phyloP scores from a whole-genome alignment of 495 filamentous ascomycete species.

The Penicillium subrubescens region DNA sequence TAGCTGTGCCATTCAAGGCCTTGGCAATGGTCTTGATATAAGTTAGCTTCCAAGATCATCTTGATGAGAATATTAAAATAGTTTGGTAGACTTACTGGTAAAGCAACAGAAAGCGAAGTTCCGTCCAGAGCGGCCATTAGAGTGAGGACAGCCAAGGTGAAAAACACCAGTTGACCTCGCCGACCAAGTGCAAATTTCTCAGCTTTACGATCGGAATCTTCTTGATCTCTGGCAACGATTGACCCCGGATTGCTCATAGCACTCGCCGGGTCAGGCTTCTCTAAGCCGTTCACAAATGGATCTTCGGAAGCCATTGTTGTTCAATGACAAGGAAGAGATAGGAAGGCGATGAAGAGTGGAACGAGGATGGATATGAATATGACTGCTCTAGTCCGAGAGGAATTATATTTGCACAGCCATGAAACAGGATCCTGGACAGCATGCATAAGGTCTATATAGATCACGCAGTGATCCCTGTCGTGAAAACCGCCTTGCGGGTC shows the following conservation, averaged over 20 bases:
- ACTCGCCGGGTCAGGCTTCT: constrained; percentile 5
- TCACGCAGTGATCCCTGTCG: neutral
- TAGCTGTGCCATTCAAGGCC: constrained; percentile 52
- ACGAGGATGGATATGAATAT: neutral
- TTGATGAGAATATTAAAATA: neutral
- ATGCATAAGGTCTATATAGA: neutral
- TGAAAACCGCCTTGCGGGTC: neutral
- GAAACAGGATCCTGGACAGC: neutral
- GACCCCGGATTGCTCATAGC: constrained; percentile 14
- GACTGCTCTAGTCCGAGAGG: neutral
- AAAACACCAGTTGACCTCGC: constrained; percentile 32
- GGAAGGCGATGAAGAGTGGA: neutral
- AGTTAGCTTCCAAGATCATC: neutral
- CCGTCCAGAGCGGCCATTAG: constrained; percentile 74
- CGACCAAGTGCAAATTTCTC: constrained; percentile 30
- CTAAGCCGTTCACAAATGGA: constrained; percentile 12
- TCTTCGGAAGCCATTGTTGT: constrained; percentile 8
- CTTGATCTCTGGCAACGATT: neutral
- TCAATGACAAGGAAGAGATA: neutral
- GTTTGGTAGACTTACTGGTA: constrained; percentile 53
- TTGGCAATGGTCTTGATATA: constrained; percentile 33
- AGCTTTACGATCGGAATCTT: neutral
- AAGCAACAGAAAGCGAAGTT: constrained; percentile 71
- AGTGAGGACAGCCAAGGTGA: constrained; percentile 60
- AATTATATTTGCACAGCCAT: neutral